These are phyloP conservation scores for Aspergillus pseudoterreus DNA, from an alignment of 2,329 filamentous ascomycete species.

Conservation along the genomic window DNA sequence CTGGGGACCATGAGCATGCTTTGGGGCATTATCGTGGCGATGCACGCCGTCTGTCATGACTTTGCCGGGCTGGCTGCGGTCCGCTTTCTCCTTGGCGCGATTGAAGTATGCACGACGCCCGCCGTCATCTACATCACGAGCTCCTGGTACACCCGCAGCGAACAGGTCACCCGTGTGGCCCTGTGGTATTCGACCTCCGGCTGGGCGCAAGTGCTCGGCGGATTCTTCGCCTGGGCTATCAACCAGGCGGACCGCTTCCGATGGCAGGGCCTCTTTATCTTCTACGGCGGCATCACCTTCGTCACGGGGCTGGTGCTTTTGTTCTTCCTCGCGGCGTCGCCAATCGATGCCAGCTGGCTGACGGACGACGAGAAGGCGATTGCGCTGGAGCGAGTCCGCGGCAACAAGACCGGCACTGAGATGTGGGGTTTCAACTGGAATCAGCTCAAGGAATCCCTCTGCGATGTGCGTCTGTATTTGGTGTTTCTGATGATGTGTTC, in stretches of 20 bases:
- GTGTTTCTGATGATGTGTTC: slow-evolving; percentile 2
- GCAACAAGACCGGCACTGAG: slow-evolving; percentile 13
- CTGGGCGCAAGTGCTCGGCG: slow-evolving; percentile 5
- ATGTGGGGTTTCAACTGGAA: slow-evolving; percentile 9
- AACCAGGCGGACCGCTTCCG: neutral
- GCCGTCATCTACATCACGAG: too few species aligned
- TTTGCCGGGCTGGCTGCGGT: too few species aligned
- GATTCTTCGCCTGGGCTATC: slow-evolving; percentile 5
- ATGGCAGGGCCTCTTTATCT: neutral
- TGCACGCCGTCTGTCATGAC: too few species aligned
- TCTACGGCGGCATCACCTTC: slow-evolving; percentile 3
- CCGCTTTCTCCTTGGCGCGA: too few species aligned
- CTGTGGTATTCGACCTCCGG: slow-evolving; percentile 11
- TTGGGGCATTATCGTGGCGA: too few species aligned
- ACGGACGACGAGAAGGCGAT: slow-evolving; percentile 13
- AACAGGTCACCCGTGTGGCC: slow-evolving; percentile 9
- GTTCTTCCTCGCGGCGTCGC: slow-evolving; percentile 12
- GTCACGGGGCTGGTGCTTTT: slow-evolving; percentile 3
- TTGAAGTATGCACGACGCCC: too few species aligned
- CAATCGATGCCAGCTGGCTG: slow-evolving; percentile 13
- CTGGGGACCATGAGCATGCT: neutral
- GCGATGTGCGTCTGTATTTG: neutral
- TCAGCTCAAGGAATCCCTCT: slow-evolving; percentile 16
- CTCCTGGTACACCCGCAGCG: too few species aligned
- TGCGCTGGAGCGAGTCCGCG: slow-evolving; percentile 10